A percentile compares a stretch with the other conserved stretches of the same genome.
These are phyloP conservation scores for Falciphora oryzae DNA, from an alignment of 2,329 filamentous ascomycete genomes.

Conservation along the genomic window DNA sequence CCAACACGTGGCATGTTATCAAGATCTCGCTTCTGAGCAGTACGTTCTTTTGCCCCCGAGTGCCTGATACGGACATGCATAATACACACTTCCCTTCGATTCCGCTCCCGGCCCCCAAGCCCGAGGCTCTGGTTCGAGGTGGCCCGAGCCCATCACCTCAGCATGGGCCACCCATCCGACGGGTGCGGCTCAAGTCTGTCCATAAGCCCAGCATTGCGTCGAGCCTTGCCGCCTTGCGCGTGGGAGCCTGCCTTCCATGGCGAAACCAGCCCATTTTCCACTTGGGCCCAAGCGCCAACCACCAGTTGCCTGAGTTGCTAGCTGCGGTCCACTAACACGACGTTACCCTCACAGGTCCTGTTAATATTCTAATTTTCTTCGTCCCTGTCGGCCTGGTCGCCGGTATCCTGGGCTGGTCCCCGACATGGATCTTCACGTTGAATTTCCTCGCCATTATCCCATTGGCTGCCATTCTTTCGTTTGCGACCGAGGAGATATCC, in stretches of 20 bases:
- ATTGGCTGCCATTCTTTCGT: slow-evolving; percentile 78
- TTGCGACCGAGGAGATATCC: slow-evolving; percentile 75
- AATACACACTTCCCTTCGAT: background rate
- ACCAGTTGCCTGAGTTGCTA: background rate
- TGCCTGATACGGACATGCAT: background rate
- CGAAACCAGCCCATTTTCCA: background rate
- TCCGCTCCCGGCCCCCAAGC: background rate
- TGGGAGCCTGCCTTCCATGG: background rate
- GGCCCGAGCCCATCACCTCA: too few species aligned
- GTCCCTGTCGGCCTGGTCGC: slow-evolving; percentile 69
- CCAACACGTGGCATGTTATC: slow-evolving; percentile 47
- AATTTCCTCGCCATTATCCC: slow-evolving; percentile 87
- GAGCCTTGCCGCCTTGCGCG: too few species aligned
- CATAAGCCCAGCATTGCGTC: too few species aligned
- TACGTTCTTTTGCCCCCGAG: slow-evolving; percentile 27
- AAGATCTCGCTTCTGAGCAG: slow-evolving; percentile 55
- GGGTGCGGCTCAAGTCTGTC: too few species aligned
- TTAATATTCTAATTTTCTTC: slow-evolving; percentile 67
- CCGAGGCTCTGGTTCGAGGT: background rate
- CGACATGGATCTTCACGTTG: slow-evolving; percentile 64
- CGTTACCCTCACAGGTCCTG: slow-evolving; percentile 37
- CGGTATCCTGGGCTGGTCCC: slow-evolving; percentile 55
- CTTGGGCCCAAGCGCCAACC: background rate
- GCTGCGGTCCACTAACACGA: background rate
- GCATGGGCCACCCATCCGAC: too few species aligned